Evolutionary conservation across 2,329 filamentous ascomycete genomes (phyloP).

Genomic region (Corinectria fuckeliana): DNA sequence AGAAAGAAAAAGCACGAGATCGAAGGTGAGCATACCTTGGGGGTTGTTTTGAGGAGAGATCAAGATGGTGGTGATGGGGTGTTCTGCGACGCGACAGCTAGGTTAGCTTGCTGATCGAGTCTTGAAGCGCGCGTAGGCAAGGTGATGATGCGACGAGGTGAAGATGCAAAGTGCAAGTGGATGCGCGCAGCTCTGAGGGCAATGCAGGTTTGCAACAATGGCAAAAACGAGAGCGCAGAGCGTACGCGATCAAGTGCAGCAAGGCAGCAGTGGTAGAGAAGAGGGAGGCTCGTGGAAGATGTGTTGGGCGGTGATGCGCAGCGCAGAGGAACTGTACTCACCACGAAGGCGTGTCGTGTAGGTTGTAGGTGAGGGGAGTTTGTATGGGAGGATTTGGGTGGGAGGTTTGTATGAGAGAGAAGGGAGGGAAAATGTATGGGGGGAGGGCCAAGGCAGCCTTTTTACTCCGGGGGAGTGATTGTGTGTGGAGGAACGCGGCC

Average conservation of each 20-base stretch:
- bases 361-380: constrained; percentile 49
- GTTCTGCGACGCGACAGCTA: constrained; percentile 40
- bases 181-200: constrained; percentile 33
- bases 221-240: constrained; percentile 29
- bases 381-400: constrained; percentile 62
- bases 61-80: constrained; percentile 25
- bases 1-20: constrained; percentile 20
- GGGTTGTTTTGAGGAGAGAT: constrained; percentile 16
- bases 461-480: constrained; percentile 72
- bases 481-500: constrained; percentile 49
- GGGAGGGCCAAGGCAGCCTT: constrained; percentile 62
- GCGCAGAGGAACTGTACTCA: constrained; percentile 55
- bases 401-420: constrained; percentile 68
- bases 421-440: constrained; percentile 62
- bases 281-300: constrained; percentile 49
- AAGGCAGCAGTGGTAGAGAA: constrained; percentile 27
- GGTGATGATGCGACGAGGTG: constrained; percentile 23
- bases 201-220: constrained; percentile 19
- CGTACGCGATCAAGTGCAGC: constrained; percentile 20
- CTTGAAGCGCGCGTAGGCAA: constrained; percentile 22
- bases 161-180: constrained; percentile 22
- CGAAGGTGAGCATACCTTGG: constrained; percentile 32
- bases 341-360: constrained; percentile 49
- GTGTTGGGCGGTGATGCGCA: constrained; percentile 39
- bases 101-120: constrained; percentile 34